Evolutionary conservation across 345 rosid genomes (phyloP).

Genomic region (Syzygium oleosum): DNA sequence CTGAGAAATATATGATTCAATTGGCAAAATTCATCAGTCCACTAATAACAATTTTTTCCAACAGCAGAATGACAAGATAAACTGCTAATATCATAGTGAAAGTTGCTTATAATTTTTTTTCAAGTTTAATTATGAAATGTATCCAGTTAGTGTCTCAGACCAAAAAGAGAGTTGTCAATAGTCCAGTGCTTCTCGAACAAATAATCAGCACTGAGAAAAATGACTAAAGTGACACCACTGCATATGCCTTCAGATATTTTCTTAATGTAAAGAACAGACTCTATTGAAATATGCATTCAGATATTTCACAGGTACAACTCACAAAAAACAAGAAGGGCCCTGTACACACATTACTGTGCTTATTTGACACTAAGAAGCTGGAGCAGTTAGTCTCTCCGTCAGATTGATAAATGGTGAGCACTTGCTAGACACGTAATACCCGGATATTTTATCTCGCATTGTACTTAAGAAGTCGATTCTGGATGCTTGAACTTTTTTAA

Average conservation of each 20-base stretch:
- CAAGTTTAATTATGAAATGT: neutral
- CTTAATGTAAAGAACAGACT: neutral
- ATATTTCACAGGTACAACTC: neutral
- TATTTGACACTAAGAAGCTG: neutral
- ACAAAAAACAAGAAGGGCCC: neutral
- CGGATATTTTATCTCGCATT: neutral
- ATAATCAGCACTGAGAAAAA: neutral
- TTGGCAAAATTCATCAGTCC: neutral
- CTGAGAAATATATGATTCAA: constrained; percentile 20
- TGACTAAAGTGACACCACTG: neutral
- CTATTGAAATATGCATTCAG: neutral
- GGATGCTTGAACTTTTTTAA: neutral
- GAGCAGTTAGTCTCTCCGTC: neutral
- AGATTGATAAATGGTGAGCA: neutral
- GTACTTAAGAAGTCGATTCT: neutral
- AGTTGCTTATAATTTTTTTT: neutral
- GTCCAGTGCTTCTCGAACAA: neutral
- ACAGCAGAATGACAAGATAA: neutral
- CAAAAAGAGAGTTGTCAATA: neutral
- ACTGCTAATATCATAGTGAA: neutral
- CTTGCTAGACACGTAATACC: neutral
- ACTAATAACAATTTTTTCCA: neutral
- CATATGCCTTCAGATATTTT: neutral
- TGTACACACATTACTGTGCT: neutral
- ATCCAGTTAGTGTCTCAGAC: neutral